These are phyloP conservation scores for Pterocarpus santalinus DNA, from an alignment of 306 rosid genomes.

Conservation along the genomic window DNA sequence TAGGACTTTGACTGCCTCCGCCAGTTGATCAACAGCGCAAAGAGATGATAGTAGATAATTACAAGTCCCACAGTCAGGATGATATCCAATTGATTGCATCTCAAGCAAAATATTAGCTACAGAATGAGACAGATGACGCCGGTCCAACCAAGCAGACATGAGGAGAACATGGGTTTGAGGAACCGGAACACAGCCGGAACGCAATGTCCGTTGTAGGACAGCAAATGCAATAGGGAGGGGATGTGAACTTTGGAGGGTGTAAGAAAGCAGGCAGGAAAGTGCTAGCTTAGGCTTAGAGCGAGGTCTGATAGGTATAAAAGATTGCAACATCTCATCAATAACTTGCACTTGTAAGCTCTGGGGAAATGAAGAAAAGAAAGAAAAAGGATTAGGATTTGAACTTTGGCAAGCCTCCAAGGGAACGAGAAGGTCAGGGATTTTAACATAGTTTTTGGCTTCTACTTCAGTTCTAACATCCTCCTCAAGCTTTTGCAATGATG, in stretches of 20 bases:
- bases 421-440: slow-evolving; percentile 68
- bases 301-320: slow-evolving; percentile 72
- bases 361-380: slow-evolving; percentile 69
- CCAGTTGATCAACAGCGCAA: slow-evolving; percentile 72
- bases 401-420: slow-evolving; percentile 56
- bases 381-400: slow-evolving; percentile 84
- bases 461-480: slow-evolving; percentile 60
- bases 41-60: slow-evolving; percentile 75
- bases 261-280: slow-evolving; percentile 66
- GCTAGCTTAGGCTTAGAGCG: slow-evolving; percentile 59
- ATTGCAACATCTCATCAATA: slow-evolving; percentile 83
- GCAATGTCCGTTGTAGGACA: slow-evolving; percentile 69
- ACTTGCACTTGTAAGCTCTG: slow-evolving; percentile 54
- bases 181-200: slow-evolving; percentile 75
- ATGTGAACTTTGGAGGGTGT: slow-evolving; percentile 68
- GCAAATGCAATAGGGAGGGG: slow-evolving; percentile 74
- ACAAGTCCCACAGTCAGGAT: slow-evolving; percentile 69
- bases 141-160: slow-evolving; percentile 71
- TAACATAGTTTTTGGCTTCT: slow-evolving; percentile 65
- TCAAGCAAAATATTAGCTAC: slow-evolving; percentile 62
- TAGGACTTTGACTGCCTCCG: slow-evolving; percentile 72
- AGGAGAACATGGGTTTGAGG: slow-evolving; percentile 75
- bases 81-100: slow-evolving; percentile 77
- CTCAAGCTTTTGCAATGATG: slow-evolving; percentile 56
- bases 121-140: slow-evolving; percentile 49